Percentiles rank a stretch among this genome's conserved stretches.
Conservation (phyloP, 768 basidiomycete species). For the Suillus clintonianus region DNA sequence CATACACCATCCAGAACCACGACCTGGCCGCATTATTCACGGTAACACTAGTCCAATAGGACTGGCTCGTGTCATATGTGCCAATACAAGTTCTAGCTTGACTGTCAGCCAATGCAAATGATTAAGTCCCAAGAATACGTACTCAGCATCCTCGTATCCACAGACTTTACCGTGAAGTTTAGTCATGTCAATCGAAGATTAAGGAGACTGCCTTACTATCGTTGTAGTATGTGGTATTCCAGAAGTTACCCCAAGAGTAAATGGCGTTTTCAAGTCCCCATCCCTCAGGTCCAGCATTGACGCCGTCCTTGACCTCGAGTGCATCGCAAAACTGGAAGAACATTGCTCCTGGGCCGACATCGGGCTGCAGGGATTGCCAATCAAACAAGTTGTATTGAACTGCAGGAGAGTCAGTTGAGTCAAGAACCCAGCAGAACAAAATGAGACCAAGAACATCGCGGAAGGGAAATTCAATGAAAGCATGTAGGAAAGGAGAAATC, state of each 20-base stretch:
- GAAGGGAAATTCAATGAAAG: neutral
- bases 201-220: constrained; percentile 38
- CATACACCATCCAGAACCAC: constrained; percentile 73
- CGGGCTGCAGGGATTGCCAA: constrained; percentile 65
- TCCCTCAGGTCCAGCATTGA: constrained; percentile 46
- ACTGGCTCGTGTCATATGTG: constrained; percentile 37
- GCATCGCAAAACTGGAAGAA: constrained; percentile 45
- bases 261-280: constrained; percentile 68
- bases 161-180: constrained; percentile 46
- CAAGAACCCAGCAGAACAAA: neutral
- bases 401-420: constrained; percentile 17
- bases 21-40: constrained; percentile 60
- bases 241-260: constrained; percentile 62
- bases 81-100: constrained; percentile 43
- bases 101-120: constrained; percentile 29
- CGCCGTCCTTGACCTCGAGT: constrained; percentile 39
- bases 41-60: constrained; percentile 54
- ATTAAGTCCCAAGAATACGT: constrained; percentile 20
- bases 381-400: constrained; percentile 58
- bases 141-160: constrained; percentile 47
- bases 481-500: neutral
- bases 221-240: constrained; percentile 49
- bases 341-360: constrained; percentile 38
- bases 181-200: neutral
- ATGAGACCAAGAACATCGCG: neutral